Percentiles rank a stretch among this genome's conserved stretches.
phyloP scores from a whole-genome alignment of 2,329 filamentous ascomycete genomes.

The Chaetomium globosum region DNA sequence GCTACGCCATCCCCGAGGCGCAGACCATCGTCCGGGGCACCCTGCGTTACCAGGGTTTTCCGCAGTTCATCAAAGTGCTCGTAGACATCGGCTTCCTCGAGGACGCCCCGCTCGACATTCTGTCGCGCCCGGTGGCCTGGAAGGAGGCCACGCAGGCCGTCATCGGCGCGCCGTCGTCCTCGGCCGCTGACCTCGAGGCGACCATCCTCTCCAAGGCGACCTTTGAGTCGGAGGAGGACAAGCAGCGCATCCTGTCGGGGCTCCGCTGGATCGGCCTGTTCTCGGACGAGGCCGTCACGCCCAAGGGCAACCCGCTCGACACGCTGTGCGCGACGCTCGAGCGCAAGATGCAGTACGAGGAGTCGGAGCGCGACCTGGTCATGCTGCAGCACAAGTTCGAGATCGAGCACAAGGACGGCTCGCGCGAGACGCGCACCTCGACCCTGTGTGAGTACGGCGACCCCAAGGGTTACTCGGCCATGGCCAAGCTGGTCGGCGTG shows the following conservation, averaged over 20 bases:
- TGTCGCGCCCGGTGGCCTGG: constrained; percentile 73
- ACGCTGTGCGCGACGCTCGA: constrained; percentile 88
- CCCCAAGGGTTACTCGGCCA: constrained; percentile 75
- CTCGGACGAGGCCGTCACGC: constrained; percentile 67
- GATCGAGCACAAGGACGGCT: constrained; percentile 80
- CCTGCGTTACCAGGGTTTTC: constrained; percentile 85
- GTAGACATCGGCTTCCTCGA: constrained; percentile 88
- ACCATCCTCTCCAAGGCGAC: constrained; percentile 75
- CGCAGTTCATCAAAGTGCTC: constrained; percentile 82
- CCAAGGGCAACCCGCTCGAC: constrained; percentile 79
- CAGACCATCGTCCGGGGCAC: constrained; percentile 77
- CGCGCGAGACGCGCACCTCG: constrained; percentile 73
- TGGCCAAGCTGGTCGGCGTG: constrained; percentile 62
- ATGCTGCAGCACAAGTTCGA: constrained; percentile 81
- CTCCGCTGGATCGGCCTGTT: constrained; percentile 72
- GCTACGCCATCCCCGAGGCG: constrained; percentile 89
- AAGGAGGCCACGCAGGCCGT: constrained; percentile 81
- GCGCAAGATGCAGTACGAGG: constrained; percentile 84
- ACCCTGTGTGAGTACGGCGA: constrained; percentile 84
- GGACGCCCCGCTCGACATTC: constrained; percentile 66
- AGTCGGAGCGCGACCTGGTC: constrained; percentile 82
- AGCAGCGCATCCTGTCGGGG: constrained; percentile 68
- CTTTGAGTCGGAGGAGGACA: constrained; percentile 70
- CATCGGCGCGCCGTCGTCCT: constrained; percentile 66
- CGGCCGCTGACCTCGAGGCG: constrained; percentile 69